Base-by-base conservation (phyloP, 2,329 filamentous ascomycete genomes). In the Beauveria brongniartii region DNA sequence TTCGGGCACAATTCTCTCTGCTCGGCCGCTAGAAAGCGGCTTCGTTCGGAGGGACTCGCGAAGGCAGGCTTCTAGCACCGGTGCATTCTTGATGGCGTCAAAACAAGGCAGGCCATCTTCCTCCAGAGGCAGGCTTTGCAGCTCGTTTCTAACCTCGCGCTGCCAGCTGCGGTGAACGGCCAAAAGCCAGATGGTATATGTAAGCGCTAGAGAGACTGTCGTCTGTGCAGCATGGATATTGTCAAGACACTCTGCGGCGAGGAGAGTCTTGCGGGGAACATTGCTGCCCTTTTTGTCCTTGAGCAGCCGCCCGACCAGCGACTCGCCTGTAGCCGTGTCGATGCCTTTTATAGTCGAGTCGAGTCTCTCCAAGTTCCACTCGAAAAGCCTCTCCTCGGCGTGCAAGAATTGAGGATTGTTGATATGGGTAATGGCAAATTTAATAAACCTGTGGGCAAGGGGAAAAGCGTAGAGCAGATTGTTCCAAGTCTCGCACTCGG, bases 191-290 rank as follows among this genome's bases (percentile, higher is more conserved):
- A 56, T 37, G 18, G 54, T 44, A 26, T 47, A 47, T 18, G 54
- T 56, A 3, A 56, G 41, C 18, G 54, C 43, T n/a, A 56, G n/a
- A 3, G 54, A 56, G 4, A 56, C 54, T 2, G 54, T 56, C 10
- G 54, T 56, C 41, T 56, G 54, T 10, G 54, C 54, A 12, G 54
- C 54, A 18, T 56, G 54, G n/a, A 56, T 56, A n/a, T 56, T 56
- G 43, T 56, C 54, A 2, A 56, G 54, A 37, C 54, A 56, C 43
- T 56, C 54, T 16, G 54, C 54, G 2, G 54, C 54, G 7, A 56
- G n/a, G 3, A 56, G 24, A 0, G 43, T 56, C 54, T 37, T 56
- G n/a, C 54, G 54, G 14, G 54, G 54, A 6, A 26, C 43, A 14
- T 34, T 44, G 14, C 14, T 26, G 28, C 43, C 54, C 14, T 34